Evolutionary conservation across 179 eudicot genomes (phyloP), one percentile per base, ranked within the genome.

Genomic region (Vitellaria paradoxa): DNA sequence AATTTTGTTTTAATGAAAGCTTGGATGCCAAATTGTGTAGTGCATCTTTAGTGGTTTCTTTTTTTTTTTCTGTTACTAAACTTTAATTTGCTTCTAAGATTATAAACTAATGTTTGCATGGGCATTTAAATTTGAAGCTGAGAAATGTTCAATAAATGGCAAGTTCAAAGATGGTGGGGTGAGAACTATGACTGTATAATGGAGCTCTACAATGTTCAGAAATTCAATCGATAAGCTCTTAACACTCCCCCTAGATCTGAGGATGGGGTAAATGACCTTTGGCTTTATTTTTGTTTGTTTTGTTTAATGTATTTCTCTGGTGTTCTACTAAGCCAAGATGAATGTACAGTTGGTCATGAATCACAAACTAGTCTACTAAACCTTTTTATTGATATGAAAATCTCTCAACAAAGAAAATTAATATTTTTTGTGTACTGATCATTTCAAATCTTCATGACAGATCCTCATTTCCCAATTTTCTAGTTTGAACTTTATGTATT

Each of bases 121-220:
- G 30, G 47, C 52, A 15, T 24, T 67, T 76, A 30, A 40, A 18
- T 79, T 8, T 87, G 82, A 75, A 96, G 99, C 89, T 97, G 98
- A 20, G 98, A 96, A 55, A 83, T 90, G 96, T 96, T 88, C 77
- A 85, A 96, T 77, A 96, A 96, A 87, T 96, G 94, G 96, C 92
- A 96, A 90, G 99, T 98, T 78, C 98, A 93, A 79, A 82, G 91
- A 80, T 96, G 99, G 98, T 96, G 99, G 99, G 99, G 98, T 21
- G 99, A 96, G 72, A 96, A 93, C 76, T 96, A 83, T 56, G 99
- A 96, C 63, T 76, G 99, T 74, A 91, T 96, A 37, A 93, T 92
- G 99, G 99, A 93, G 87, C 93, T 96, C 55, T 96, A 96, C 79
- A 93, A 96, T 74, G 98, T 96, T 21, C 99, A 90, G 76, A 90